These are phyloP conservation scores for Neurospora sp. DNA, from an alignment of 495 filamentous ascomycete species.

Conservation along the genomic window DNA sequence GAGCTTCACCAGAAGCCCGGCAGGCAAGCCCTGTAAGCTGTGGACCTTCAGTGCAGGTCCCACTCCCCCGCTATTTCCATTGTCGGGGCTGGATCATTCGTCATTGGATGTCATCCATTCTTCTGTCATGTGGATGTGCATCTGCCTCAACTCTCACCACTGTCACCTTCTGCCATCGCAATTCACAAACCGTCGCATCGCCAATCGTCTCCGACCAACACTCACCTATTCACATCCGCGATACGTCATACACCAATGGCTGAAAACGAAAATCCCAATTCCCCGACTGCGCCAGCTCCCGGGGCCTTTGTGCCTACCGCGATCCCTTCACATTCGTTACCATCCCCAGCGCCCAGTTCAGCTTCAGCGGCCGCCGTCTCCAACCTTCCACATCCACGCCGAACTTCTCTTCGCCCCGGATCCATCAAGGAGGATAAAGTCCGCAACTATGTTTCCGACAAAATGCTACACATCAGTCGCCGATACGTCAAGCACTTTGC, in stretches of 20 bases:
- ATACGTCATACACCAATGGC: slow-evolving; percentile 18
- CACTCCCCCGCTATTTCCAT: background rate
- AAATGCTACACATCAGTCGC: slow-evolving; percentile 52
- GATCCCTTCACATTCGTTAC: slow-evolving; percentile 19
- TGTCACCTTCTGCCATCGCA: background rate
- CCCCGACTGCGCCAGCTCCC: background rate
- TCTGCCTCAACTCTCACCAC: background rate
- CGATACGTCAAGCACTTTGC: slow-evolving; percentile 67
- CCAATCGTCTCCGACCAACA: background rate
- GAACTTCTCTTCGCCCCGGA: slow-evolving; percentile 55
- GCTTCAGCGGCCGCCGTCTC: slow-evolving; percentile 30
- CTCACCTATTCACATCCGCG: too few species aligned
- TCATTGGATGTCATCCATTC: background rate
- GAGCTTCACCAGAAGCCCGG: background rate
- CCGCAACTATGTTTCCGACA: slow-evolving; percentile 56
- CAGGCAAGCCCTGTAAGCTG: background rate
- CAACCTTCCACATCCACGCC: slow-evolving; percentile 52
- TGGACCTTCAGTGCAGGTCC: background rate
- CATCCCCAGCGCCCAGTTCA: slow-evolving; percentile 46
- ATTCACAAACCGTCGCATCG: background rate
- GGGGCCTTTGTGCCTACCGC: slow-evolving; percentile 41
- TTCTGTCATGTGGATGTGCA: background rate
- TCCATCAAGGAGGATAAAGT: slow-evolving; percentile 68
- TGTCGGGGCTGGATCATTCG: background rate
- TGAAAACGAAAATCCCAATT: slow-evolving; percentile 11